Evolutionary conservation across 2,329 filamentous ascomycete genomes (phyloP), one percentile per base, ranked within the genome.

Genomic region (Aaosphaeria pasadenensis): DNA sequence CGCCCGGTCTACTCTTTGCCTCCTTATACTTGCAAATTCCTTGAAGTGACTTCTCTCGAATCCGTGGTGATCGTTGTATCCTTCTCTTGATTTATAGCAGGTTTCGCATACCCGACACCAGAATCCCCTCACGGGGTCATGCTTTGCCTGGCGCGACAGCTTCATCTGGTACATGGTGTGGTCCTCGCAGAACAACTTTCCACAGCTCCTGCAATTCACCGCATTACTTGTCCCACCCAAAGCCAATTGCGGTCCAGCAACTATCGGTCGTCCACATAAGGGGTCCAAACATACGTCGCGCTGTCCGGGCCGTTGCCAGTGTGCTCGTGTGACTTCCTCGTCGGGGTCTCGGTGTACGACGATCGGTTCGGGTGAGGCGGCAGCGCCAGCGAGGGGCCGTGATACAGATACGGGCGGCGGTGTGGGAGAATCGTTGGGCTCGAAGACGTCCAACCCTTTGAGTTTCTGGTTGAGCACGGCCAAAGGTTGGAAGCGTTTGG

Each of bases 161-260:
- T 95, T 96, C 88, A 97, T 97, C 74, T 99, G 92, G 66, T 97
- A 99, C 91, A 99, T 96, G 45, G 94, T 97, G 69, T 99, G 94
- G 59, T 92, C 89, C 64, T 97, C 94, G 71, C 94, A 99, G 67
- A 97, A 99, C 38, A 99, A 74, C 59, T 87, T 86, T 5, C 94
- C 94, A 63, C 94, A 99, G 54, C 91, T 90, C 54, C 94, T 82
- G 71, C 94, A 99, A 69, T 99, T 96, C 60, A 99, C 85, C 61
- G 81, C 91, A 13, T 91, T 90, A 60, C 88, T 91, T 5, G 88
- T 80, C 3, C 87, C 80, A 1, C 90, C 91, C 5, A 99, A 74
- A 29, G 85, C 81, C 69, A 88, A 89, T 30, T 63, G 62, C 28
- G 66, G 62, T 6, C 43, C 58, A 4, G 40, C 33, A 11, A 58